Conservation (phyloP, 1,139 yeast species). For the Kodamaea plutei region DNA sequence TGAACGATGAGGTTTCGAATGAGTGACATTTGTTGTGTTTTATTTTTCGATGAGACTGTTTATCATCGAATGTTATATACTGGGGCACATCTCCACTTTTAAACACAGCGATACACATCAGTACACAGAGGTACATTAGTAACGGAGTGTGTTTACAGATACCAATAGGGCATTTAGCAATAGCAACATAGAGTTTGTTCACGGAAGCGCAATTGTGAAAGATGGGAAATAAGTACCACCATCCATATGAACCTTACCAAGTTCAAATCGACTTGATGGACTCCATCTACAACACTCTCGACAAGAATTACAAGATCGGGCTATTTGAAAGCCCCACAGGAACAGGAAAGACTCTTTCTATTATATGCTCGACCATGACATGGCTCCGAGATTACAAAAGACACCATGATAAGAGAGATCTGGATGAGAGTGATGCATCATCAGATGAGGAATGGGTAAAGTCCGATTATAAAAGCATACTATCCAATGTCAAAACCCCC, state of each 20-base stretch:
- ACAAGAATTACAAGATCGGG: conserved; percentile 61
- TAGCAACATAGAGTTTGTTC: too few species aligned
- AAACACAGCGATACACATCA: too few species aligned
- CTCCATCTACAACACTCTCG: conserved; percentile 61
- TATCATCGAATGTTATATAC: neutral
- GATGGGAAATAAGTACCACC: too few species aligned
- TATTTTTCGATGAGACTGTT: too few species aligned
- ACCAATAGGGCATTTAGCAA: too few species aligned
- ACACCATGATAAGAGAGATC: conserved; percentile 18
- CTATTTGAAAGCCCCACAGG: conserved; percentile 95
- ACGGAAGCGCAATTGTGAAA: too few species aligned
- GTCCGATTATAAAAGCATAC: conserved; percentile 37
- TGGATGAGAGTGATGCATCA: conserved; percentile 19
- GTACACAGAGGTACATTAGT: too few species aligned
- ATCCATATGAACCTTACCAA: conserved; percentile 77
- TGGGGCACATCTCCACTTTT: too few species aligned
- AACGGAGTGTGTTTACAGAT: too few species aligned
- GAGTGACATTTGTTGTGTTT: conserved; percentile 9
- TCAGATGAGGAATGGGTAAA: conserved; percentile 64
- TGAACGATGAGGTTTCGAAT: conserved; percentile 20
- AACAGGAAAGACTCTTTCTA: conserved; percentile 84
- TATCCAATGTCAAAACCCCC: conserved; percentile 25
- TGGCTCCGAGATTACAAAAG: conserved; percentile 71
- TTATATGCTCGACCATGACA: conserved; percentile 81
- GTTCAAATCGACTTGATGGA: conserved; percentile 79